Conservation (phyloP, 352 stramenopile species). For the Pythium dissimile region DNA sequence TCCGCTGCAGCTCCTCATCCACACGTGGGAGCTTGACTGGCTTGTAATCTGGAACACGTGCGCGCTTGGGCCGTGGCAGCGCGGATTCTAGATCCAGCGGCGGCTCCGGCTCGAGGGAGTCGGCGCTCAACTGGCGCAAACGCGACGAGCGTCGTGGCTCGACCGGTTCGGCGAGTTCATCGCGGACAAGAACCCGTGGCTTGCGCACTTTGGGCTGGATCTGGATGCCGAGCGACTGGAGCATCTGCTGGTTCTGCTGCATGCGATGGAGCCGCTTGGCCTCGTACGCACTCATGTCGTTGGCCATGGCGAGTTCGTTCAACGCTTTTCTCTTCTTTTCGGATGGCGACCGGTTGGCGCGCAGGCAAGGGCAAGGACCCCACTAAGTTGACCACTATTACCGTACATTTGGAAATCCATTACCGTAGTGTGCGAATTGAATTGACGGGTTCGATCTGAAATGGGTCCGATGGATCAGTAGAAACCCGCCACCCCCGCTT, state of each 20-base stretch:
- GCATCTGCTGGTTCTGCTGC: slow-evolving; percentile 38
- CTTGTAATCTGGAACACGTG: neutral
- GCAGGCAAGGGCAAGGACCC: neutral
- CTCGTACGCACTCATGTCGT: slow-evolving; percentile 46
- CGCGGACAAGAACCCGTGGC: slow-evolving; percentile 1
- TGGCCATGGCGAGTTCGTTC: neutral
- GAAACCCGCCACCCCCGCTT: too few relatives aligned
- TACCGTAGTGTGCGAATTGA: neutral
- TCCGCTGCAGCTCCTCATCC: neutral
- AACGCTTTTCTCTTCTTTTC: too few relatives aligned
- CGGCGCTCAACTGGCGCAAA: slow-evolving; percentile 1
- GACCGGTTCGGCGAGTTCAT: neutral
- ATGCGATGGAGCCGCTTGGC: slow-evolving; percentile 56
- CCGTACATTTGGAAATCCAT: neutral
- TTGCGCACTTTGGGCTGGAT: slow-evolving; percentile 1
- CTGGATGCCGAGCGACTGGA: slow-evolving; percentile 37
- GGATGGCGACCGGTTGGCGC: too few relatives aligned
- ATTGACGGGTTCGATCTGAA: too few relatives aligned
- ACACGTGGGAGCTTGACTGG: slow-evolving; percentile 1
- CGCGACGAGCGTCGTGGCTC: slow-evolving; percentile 8
- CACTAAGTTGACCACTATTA: neutral
- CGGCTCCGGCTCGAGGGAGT: neutral
- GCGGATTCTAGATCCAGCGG: neutral
- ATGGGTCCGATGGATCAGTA: too few relatives aligned
- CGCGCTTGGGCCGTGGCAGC: neutral